Conservation (phyloP, 257 asterid species). For the Penstemon newberryi region DNA sequence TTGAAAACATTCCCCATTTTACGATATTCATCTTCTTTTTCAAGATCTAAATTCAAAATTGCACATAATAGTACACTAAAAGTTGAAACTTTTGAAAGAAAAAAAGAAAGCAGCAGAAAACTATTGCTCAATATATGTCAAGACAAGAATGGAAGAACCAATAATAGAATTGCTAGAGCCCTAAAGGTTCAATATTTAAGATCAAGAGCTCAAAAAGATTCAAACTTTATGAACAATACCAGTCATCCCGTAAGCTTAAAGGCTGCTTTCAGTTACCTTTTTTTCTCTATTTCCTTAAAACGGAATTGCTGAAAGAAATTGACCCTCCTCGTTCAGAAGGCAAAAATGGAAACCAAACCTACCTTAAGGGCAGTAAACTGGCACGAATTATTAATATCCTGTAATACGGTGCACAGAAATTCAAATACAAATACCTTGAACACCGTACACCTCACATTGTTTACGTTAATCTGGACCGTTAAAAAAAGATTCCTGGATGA, state of each 20-base stretch:
- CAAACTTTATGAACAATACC: conserved; percentile 36
- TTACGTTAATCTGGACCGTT: conserved; percentile 38
- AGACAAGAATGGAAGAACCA: not conserved
- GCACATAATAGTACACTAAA: not conserved
- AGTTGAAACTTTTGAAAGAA: not conserved
- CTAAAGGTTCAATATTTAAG: conserved; percentile 22
- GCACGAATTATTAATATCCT: conserved; percentile 4
- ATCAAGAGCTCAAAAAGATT: conserved; percentile 14
- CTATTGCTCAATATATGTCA: conserved; percentile 5
- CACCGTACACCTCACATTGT: conserved; percentile 9
- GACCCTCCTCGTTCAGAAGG: not conserved
- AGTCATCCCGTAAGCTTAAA: conserved; percentile 46
- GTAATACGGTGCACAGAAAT: conserved; percentile 21
- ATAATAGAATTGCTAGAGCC: conserved; percentile 18
- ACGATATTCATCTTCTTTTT: not conserved
- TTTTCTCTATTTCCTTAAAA: not conserved
- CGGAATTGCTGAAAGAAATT: conserved; percentile 19
- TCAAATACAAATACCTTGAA: conserved; percentile 5
- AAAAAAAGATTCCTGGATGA: conserved; percentile 13
- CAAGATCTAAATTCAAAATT: not conserved
- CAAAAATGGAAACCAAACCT: conserved; percentile 23
- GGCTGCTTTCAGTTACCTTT: conserved; percentile 19
- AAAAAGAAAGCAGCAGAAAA: not conserved
- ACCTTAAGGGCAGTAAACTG: conserved; percentile 24
- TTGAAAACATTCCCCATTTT: not conserved